These are phyloP conservation scores for Ailanthus altissimus DNA, from an alignment of 345 rosid genomes.

Conservation along the genomic window DNA sequence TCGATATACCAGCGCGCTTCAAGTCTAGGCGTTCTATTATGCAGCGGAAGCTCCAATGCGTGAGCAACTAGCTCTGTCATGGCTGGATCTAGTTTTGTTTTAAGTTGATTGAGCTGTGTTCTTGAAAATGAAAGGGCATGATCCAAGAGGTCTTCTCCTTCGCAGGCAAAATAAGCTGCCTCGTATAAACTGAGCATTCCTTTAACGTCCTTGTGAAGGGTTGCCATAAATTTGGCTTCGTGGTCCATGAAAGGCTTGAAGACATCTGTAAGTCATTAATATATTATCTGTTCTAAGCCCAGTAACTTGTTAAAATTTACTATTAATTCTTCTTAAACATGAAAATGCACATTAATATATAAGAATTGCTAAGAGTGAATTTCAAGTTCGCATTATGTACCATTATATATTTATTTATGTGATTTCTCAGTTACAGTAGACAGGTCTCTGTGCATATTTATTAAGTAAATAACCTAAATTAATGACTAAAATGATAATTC, in stretches of 20 bases:
- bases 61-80: slow-evolving; percentile 28
- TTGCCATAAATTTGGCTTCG: slow-evolving; percentile 18
- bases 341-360: too few species aligned
- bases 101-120: slow-evolving; percentile 18
- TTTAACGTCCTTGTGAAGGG: slow-evolving; percentile 14
- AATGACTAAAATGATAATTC: too few species aligned
- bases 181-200: slow-evolving; percentile 47
- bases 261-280: slow-evolving; percentile 26
- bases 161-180: slow-evolving; percentile 37
- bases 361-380: too few species aligned
- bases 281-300: too few species aligned
- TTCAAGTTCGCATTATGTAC: too few species aligned
- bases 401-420: too few species aligned
- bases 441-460: too few species aligned
- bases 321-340: too few species aligned
- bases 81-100: background rate
- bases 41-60: slow-evolving; percentile 41
- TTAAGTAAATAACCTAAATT: too few species aligned
- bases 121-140: slow-evolving; percentile 22
- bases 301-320: too few species aligned
- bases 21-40: slow-evolving; percentile 27
- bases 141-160: slow-evolving; percentile 41
- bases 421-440: too few species aligned
- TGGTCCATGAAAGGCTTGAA: slow-evolving; percentile 35
- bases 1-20: slow-evolving; percentile 46